A percentile compares a stretch with the other conserved stretches of the same genome.
phyloP scores from a whole-genome alignment of 2,329 filamentous ascomycete species.

The Penicillium sp. region DNA sequence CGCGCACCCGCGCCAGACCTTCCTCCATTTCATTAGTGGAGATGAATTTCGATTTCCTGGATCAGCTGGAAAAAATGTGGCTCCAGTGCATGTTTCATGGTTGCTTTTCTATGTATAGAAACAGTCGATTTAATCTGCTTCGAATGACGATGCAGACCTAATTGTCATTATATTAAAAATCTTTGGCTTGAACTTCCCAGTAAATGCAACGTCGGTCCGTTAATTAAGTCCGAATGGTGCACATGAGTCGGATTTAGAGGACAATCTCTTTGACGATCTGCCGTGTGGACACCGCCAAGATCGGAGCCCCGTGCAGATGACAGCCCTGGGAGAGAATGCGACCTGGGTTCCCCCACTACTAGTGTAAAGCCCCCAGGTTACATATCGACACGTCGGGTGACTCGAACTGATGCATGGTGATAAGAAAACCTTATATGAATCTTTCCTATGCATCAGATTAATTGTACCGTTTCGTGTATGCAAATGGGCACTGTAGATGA shows the following conservation, averaged over 20 bases:
- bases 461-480: not conserved
- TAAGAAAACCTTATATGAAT: not conserved
- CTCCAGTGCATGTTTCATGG: constrained; percentile 10
- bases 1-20: constrained; percentile 1
- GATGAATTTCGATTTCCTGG: not conserved
- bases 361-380: not conserved
- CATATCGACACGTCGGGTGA: not conserved
- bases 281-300: constrained; percentile 38
- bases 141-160: not conserved
- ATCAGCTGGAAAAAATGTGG: constrained; percentile 2
- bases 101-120: constrained; percentile 14
- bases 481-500: not conserved
- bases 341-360: constrained; percentile 5
- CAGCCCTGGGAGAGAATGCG: constrained; percentile 16
- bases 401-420: not conserved
- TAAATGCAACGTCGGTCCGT: constrained; percentile 7
- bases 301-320: constrained; percentile 37
- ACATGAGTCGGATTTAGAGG: constrained; percentile 22
- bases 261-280: constrained; percentile 39
- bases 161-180: not conserved
- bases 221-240: constrained; percentile 12
- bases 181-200: not conserved
- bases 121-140: not conserved
- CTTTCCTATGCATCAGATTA: not conserved
- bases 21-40: not conserved